A percentile compares a stretch with the other conserved stretches of the same genome.
Evolutionary conservation across 768 basidiomycete species (phyloP).

Genomic region (Tremella fuciformis): DNA sequence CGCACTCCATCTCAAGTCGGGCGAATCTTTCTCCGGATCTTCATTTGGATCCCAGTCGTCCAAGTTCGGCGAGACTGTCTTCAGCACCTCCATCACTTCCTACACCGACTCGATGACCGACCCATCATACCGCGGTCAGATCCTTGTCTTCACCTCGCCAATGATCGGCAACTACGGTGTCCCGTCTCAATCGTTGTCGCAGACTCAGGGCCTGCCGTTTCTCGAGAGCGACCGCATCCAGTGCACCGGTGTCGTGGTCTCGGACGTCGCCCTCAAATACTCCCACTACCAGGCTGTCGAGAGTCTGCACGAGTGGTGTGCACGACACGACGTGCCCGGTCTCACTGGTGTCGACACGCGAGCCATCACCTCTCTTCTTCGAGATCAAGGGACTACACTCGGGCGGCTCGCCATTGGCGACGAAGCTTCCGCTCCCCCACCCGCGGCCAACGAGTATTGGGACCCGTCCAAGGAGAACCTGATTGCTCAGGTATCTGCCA

Average conservation of each 20-base stretch:
- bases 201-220: conserved; percentile 64
- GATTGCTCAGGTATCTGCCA: conserved; percentile 88
- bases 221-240: conserved; percentile 88
- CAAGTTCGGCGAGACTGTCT: conserved; percentile 94
- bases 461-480: conserved; percentile 89
- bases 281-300: conserved; percentile 94
- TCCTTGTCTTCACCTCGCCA: conserved; percentile 96
- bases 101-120: conserved; percentile 99
- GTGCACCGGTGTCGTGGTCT: conserved; percentile 86
- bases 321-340: conserved; percentile 81
- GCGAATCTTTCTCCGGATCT: conserved; percentile 83
- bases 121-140: conserved; percentile 95
- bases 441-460: conserved; percentile 74
- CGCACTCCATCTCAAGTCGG: conserved; percentile 84
- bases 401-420: conserved; percentile 81
- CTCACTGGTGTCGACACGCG: conserved; percentile 97
- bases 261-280: conserved; percentile 90
- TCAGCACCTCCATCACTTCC: conserved; percentile 99
- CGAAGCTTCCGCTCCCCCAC: conserved; percentile 63
- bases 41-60: conserved; percentile 86
- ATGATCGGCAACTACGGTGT: conserved; percentile 99
- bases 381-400: conserved; percentile 95
- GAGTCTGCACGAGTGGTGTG: conserved; percentile 88
- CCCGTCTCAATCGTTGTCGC: conserved; percentile 63
- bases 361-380: conserved; percentile 86